Percentiles rank a stretch among this genome's conserved stretches.
phyloP scores from a whole-genome alignment of 768 basidiomycete species.

The Gyrodon lividus region DNA sequence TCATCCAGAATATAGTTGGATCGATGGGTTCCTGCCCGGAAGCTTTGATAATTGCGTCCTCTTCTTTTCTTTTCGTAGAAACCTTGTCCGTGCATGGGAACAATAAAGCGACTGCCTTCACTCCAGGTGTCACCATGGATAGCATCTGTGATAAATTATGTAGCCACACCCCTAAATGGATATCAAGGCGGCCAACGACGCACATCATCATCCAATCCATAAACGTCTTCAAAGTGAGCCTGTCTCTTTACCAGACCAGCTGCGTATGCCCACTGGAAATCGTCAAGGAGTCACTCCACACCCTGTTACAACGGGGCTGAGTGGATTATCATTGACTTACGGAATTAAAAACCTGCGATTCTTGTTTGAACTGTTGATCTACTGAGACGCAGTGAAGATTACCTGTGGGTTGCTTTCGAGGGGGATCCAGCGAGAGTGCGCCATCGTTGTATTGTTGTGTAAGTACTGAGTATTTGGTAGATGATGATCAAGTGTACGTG shows the following conservation, averaged over 20 bases:
- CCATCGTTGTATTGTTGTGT: slow-evolving; percentile 12
- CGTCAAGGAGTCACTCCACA: not conserved
- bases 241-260: slow-evolving; percentile 56
- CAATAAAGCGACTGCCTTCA: slow-evolving; percentile 81
- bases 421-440: slow-evolving; percentile 62
- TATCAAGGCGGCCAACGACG: slow-evolving; percentile 2
- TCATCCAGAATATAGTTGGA: slow-evolving; percentile 78
- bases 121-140: slow-evolving; percentile 64
- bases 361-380: slow-evolving; percentile 5
- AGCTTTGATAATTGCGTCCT: slow-evolving; percentile 55
- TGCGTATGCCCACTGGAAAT: slow-evolving; percentile 63
- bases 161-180: not conserved
- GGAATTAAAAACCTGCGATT: slow-evolving; percentile 31
- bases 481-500: no score
- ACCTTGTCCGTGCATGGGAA: slow-evolving; percentile 68
- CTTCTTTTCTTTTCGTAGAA: slow-evolving; percentile 50
- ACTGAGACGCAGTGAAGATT: not conserved
- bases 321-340: slow-evolving; percentile 14
- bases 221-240: slow-evolving; percentile 66
- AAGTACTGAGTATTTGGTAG: no score
- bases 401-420: slow-evolving; percentile 75
- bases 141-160: slow-evolving; percentile 51
- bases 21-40: slow-evolving; percentile 52
- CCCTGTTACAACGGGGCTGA: not conserved
- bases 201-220: slow-evolving; percentile 69